Conservation (phyloP, 192 early-diverging fungal species). For the Backusella parvicylindrica region DNA sequence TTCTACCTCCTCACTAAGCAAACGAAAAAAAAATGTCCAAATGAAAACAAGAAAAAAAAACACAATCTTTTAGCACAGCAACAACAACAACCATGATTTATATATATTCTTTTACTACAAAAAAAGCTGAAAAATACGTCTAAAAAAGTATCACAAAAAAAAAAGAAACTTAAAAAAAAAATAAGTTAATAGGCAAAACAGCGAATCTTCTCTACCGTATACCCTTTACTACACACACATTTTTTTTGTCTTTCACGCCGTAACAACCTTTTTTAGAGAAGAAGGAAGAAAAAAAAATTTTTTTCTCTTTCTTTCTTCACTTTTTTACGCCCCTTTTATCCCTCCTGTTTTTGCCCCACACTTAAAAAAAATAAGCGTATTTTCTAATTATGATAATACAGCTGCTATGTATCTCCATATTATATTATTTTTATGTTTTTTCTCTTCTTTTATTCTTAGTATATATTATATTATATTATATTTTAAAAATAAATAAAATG, state of each 20-base stretch:
- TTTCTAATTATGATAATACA: not conserved
- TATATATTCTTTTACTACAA: not conserved
- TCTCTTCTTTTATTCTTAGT: not conserved
- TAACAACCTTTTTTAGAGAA: no score
- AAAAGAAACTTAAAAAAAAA: not conserved
- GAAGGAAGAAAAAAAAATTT: no score
- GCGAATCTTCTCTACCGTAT: no score
- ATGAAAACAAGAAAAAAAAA: not conserved
- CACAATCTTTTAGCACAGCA: not conserved
- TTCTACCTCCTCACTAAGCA: slow-evolving; percentile 24
- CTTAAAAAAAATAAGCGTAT: not conserved
- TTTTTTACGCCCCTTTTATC: no score
- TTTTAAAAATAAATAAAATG: not conserved
- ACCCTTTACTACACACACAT: no score
- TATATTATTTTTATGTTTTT: not conserved
- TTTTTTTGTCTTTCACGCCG: no score
- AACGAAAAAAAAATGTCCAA: not conserved
- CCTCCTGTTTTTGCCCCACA: no score
- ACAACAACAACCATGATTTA: not conserved
- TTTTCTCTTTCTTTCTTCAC: no score
- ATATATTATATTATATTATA: not conserved
- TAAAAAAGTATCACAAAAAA: not conserved
- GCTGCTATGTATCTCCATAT: not conserved
- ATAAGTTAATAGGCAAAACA: not conserved
- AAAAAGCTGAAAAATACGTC: not conserved